These are phyloP conservation scores for Salicornia ramosissima DNA, from an alignment of 148 eudicot species.

Conservation along the genomic window DNA sequence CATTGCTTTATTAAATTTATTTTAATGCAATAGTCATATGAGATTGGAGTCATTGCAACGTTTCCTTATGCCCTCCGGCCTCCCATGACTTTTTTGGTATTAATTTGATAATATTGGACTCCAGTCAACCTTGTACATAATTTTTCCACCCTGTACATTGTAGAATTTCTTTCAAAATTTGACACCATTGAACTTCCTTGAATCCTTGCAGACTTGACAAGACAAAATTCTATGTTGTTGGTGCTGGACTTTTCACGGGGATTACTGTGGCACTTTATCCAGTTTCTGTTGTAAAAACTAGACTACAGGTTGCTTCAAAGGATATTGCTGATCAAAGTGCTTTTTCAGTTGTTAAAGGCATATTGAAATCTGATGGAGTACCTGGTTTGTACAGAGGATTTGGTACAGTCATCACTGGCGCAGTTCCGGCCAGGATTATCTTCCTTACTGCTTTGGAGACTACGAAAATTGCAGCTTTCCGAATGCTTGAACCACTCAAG, in stretches of 20 bases:
- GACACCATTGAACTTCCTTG: constrained; percentile 22
- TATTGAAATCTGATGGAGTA: constrained; percentile 80
- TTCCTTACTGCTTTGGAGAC: constrained; percentile 95
- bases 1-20: too few relatives aligned
- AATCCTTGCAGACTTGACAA: constrained; percentile 91
- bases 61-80: neutral
- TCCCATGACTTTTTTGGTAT: neutral
- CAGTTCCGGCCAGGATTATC: constrained; percentile 81
- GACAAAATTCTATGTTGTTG: constrained; percentile 89
- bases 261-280: constrained; percentile 88
- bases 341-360: constrained; percentile 59
- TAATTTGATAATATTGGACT: neutral
- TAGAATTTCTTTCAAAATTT: neutral
- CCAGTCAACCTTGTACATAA: neutral
- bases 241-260: constrained; percentile 94
- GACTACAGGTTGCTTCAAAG: constrained; percentile 85
- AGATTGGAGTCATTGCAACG: too few relatives aligned
- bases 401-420: constrained; percentile 94
- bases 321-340: constrained; percentile 68
- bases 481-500: constrained; percentile 68
- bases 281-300: constrained; percentile 85
- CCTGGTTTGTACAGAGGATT: constrained; percentile 96
- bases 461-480: constrained; percentile 79
- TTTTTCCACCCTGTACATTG: neutral
- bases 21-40: too few relatives aligned